A percentile compares a stretch with the other conserved stretches of the same genome.
These are phyloP conservation scores for Penicillium fimorum DNA, from an alignment of 495 filamentous ascomycete species.

Conservation along the genomic window DNA sequence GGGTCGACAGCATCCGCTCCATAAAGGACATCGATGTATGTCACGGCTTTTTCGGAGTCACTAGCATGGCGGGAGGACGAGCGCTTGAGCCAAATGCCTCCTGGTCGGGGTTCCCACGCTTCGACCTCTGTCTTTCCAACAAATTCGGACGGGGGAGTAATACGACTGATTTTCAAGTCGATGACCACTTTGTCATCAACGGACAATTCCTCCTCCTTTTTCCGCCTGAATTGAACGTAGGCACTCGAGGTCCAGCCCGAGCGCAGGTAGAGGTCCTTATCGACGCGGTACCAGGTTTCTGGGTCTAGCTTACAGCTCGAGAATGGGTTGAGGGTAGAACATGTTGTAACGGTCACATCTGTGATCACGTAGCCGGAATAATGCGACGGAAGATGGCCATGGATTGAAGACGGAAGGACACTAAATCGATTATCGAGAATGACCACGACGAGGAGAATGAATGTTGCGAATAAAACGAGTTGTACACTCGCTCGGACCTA, in stretches of 20 bases:
- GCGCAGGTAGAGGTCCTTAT: conserved; percentile 88
- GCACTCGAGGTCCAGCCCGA: conserved; percentile 71
- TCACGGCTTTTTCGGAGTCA: conserved; percentile 75
- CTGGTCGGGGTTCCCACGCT: conserved; percentile 76
- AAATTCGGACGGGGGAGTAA: conserved; percentile 62
- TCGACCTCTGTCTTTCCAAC: conserved; percentile 52
- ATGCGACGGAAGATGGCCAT: conserved; percentile 78
- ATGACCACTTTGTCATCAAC: conserved; percentile 76
- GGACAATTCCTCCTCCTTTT: conserved; percentile 81
- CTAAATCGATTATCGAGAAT: conserved; percentile 79
- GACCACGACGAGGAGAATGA: conserved; percentile 68
- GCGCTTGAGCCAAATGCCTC: conserved; percentile 85
- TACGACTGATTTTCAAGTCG: conserved; percentile 74
- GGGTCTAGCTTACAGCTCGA: conserved; percentile 75
- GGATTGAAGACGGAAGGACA: conserved; percentile 77
- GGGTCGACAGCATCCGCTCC: conserved; percentile 92
- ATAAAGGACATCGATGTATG: conserved; percentile 86
- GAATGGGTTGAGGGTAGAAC: conserved; percentile 71
- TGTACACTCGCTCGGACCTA: conserved; percentile 80
- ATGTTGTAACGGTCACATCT: conserved; percentile 81
- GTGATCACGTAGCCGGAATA: conserved; percentile 80
- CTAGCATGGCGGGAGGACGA: conserved; percentile 72
- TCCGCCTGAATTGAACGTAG: conserved; percentile 80
- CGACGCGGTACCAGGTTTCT: conserved; percentile 76
- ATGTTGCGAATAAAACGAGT: conserved; percentile 62